Evolutionary conservation across 495 filamentous ascomycete species (phyloP).

Genomic region (Talaromyces wortmannii): DNA sequence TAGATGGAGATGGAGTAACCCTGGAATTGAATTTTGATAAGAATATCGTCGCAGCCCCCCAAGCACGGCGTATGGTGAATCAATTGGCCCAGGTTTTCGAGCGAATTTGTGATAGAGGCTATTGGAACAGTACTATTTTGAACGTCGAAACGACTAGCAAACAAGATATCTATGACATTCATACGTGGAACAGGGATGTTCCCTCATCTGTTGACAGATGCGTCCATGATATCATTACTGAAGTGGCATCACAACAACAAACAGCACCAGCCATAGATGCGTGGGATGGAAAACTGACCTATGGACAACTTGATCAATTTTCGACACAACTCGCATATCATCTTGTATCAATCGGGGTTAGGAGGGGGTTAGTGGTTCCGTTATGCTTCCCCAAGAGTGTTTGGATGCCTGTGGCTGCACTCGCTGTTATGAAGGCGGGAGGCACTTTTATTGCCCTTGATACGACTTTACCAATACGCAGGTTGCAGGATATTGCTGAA

Average conservation of each 20-base stretch:
- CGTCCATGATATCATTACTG: neutral
- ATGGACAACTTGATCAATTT: slow-evolving; percentile 28
- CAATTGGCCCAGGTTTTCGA: too few relatives aligned
- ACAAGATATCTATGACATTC: slow-evolving; percentile 4
- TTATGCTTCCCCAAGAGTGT: slow-evolving; percentile 9
- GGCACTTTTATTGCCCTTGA: slow-evolving; percentile 35
- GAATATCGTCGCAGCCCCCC: too few relatives aligned
- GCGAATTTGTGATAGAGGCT: too few relatives aligned
- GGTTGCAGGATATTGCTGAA: slow-evolving; percentile 14
- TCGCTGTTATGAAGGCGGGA: slow-evolving; percentile 38
- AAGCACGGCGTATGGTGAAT: too few relatives aligned
- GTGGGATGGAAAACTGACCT: slow-evolving; percentile 38
- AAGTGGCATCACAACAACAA: slow-evolving; percentile 8
- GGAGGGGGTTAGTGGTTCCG: slow-evolving; percentile 13
- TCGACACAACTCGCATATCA: slow-evolving; percentile 18
- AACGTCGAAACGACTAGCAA: too few relatives aligned
- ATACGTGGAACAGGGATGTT: neutral
- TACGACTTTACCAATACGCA: slow-evolving; percentile 20
- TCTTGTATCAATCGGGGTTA: slow-evolving; percentile 13
- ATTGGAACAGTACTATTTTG: too few relatives aligned
- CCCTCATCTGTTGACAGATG: neutral
- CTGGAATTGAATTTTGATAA: too few relatives aligned
- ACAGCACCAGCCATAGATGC: slow-evolving; percentile 33
- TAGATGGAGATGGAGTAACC: too few relatives aligned
- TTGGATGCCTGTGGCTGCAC: slow-evolving; percentile 22